A percentile compares a stretch with the other conserved stretches of the same genome.
These are phyloP conservation scores for Ilyonectria mors-panacis DNA, from an alignment of 2,329 filamentous ascomycete genomes.

Conservation along the genomic window DNA sequence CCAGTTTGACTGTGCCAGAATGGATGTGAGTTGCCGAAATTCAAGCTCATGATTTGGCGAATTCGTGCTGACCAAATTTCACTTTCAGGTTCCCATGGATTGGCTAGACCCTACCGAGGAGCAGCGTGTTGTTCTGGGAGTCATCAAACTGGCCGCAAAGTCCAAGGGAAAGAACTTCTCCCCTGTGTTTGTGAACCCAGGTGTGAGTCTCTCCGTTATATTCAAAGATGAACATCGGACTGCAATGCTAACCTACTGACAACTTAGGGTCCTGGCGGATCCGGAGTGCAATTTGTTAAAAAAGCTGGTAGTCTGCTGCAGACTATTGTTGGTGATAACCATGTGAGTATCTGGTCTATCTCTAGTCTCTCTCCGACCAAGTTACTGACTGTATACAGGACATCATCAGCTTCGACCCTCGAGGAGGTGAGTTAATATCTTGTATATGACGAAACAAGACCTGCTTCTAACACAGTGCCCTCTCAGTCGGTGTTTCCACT, in stretches of 20 bases:
- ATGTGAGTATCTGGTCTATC: conserved; percentile 52
- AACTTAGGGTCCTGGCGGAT: conserved; percentile 64
- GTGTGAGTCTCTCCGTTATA: conserved; percentile 41
- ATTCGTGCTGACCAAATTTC: neutral
- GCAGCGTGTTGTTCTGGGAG: conserved; percentile 50
- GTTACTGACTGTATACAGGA: conserved; percentile 51
- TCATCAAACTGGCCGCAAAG: conserved; percentile 53
- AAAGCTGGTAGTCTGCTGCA: conserved; percentile 55
- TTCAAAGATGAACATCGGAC: neutral
- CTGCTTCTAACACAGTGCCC: neutral
- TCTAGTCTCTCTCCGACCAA: neutral
- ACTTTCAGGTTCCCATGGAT: conserved; percentile 53
- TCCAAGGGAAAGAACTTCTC: conserved; percentile 42
- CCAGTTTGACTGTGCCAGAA: conserved; percentile 52
- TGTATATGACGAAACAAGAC: neutral
- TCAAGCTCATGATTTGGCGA: neutral
- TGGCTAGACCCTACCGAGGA: conserved; percentile 50
- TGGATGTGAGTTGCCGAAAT: conserved; percentile 47
- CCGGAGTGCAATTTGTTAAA: conserved; percentile 56
- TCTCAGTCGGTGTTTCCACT: conserved; percentile 61
- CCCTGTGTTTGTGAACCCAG: conserved; percentile 55
- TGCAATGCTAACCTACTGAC: conserved; percentile 1
- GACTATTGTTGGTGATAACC: conserved; percentile 62
- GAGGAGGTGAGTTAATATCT: conserved; percentile 55
- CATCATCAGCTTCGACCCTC: conserved; percentile 66